phyloP scores from a whole-genome alignment of 768 basidiomycete species.

The Dendrothele bispora region DNA sequence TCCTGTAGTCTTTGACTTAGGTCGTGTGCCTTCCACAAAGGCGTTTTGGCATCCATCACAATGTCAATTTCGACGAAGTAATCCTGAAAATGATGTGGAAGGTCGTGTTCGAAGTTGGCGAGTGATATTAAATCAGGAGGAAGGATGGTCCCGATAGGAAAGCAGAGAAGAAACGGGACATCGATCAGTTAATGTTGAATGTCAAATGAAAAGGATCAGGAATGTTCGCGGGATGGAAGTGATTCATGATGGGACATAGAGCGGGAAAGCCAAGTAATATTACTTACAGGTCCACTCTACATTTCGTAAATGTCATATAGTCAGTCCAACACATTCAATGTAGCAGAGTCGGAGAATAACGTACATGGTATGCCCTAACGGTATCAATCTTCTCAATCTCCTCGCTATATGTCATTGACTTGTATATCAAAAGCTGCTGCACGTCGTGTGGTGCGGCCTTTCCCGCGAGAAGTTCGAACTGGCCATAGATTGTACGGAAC shows the following conservation, averaged over 20 bases:
- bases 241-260: too few species aligned
- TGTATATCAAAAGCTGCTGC: slow-evolving; percentile 89
- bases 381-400: slow-evolving; percentile 89
- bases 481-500: slow-evolving; percentile 70
- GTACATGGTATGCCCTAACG: slow-evolving; percentile 87
- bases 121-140: too few species aligned
- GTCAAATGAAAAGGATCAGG: too few species aligned
- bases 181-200: too few species aligned
- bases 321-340: neutral
- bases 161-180: too few species aligned
- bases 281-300: slow-evolving; percentile 8
- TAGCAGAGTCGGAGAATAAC: neutral
- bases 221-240: too few species aligned
- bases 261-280: neutral
- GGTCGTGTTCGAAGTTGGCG: neutral
- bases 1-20: slow-evolving; percentile 82
- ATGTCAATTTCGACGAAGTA: slow-evolving; percentile 96
- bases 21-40: slow-evolving; percentile 88
- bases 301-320: neutral
- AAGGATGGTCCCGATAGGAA: too few species aligned
- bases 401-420: slow-evolving; percentile 84
- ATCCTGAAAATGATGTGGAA: slow-evolving; percentile 42
- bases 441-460: slow-evolving; percentile 92
- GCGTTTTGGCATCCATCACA: slow-evolving; percentile 87
- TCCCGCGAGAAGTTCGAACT: slow-evolving; percentile 89